Evolutionary conservation across 306 rosid genomes (phyloP), one percentile per base, ranked within the genome.

Genomic region (Aeschynomene evenia): DNA sequence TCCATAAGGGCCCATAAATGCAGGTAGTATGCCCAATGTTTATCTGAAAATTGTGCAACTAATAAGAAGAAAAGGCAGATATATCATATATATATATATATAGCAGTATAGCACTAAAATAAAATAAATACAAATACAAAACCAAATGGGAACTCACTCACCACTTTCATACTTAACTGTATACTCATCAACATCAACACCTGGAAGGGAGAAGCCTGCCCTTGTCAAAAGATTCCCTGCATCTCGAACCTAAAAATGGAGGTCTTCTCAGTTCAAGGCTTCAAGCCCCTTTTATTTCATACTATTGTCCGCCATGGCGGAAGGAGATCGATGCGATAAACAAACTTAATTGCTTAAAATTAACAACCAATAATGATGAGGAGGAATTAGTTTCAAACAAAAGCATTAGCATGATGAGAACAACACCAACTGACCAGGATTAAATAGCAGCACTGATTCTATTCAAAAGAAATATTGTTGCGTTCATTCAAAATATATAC

Each of bases 161-260:
- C 97, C 96, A 76, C 89, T 90, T 86, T 60, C 85, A 85, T 93
- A 90, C 84, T 81, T 91, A 68, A 93, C 97, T 31, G 57, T 48
- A 56, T 88, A 90, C 74, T 88, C 91, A 52, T 93, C 98, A 50
- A 88, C 98, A 80, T 93, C 98, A 73, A 93, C 98, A 75, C 98
- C 88, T 45, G 97, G 94, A 71, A 93, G 94, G 72, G 83, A 71
- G 71, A 93, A 90, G 37, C 96, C 98, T 36, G 98, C 98, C 82
- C 98, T 90, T 15, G 94, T 88, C 89, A 93, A 84, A 70, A 93
- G 98, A 83, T 93, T 93, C 34, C 97, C 98, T 42, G 98, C 98
- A 86, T 93, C 98, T 77, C 97, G 85, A 76, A 93, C 96, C 98
- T 93, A 68, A 63, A 60, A 45, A 65, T 57, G 55, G 48, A 43